Percentiles rank a stretch among this genome's conserved stretches.
Evolutionary conservation across 2,329 filamentous ascomycete genomes (phyloP).

Genomic region (Paecilomyces fulvus): DNA sequence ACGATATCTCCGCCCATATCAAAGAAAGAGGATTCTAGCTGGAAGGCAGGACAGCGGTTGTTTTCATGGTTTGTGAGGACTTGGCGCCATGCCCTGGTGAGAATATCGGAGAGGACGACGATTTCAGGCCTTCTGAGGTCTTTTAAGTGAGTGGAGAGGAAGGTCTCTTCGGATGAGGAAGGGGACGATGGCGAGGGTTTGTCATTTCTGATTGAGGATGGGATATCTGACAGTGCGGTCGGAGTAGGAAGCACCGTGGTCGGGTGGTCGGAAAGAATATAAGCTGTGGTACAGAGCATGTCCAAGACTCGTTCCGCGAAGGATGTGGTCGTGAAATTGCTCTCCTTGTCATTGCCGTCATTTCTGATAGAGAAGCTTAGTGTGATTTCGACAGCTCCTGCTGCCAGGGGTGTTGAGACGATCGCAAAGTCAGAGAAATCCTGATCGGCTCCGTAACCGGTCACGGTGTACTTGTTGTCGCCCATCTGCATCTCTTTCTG

Average conservation of each 20-base stretch:
- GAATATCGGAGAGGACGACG: slow-evolving; percentile 30
- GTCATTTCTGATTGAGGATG: slow-evolving; percentile 14
- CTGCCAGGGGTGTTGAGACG: slow-evolving; percentile 27
- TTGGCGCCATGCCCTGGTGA: slow-evolving; percentile 32
- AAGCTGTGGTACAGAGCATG: slow-evolving; percentile 31
- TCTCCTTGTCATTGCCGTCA: slow-evolving; percentile 12
- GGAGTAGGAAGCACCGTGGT: slow-evolving; percentile 25
- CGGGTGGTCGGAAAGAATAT: slow-evolving; percentile 28
- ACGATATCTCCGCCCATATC: slow-evolving; percentile 35
- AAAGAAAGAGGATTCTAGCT: slow-evolving; percentile 35
- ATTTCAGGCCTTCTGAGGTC: slow-evolving; percentile 29
- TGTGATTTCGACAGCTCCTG: slow-evolving; percentile 25
- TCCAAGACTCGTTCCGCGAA: slow-evolving; percentile 30
- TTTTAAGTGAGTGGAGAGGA: slow-evolving; percentile 29
- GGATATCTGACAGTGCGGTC: slow-evolving; percentile 21
- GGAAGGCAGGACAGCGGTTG: slow-evolving; percentile 17
- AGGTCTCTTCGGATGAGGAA: slow-evolving; percentile 18
- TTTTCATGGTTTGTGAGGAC: slow-evolving; percentile 22
- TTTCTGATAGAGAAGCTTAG: slow-evolving; percentile 22
- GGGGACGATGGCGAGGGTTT: not conserved
- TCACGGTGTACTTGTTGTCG: slow-evolving; percentile 29
- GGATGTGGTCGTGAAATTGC: slow-evolving; percentile 22
- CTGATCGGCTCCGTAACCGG: slow-evolving; percentile 30
- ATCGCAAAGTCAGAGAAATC: slow-evolving; percentile 33
- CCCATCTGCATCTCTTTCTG: slow-evolving; percentile 30